A percentile compares a stretch with the other conserved stretches of the same genome.
Evolutionary conservation across 2,329 filamentous ascomycete species (phyloP).

Genomic region (Akanthomyces uredinophilus): DNA sequence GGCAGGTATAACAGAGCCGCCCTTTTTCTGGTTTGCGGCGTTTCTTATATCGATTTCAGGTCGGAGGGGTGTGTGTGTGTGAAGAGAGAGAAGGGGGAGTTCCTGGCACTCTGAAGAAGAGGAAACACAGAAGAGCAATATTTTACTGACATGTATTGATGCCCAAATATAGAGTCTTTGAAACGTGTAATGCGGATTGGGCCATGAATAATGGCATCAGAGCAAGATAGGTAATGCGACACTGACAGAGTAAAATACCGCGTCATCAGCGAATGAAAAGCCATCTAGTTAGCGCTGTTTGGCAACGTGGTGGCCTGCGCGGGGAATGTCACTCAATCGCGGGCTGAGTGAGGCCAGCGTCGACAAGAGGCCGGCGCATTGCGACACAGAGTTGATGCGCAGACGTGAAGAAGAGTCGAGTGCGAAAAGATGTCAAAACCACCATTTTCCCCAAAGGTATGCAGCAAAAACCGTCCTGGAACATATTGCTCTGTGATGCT

Average conservation of each 20-base stretch:
- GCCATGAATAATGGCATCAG: background rate
- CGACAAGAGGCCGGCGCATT: background rate
- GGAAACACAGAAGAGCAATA: background rate
- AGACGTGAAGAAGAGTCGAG: background rate
- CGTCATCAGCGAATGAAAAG: too few relatives aligned
- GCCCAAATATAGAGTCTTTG: background rate
- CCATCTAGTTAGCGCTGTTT: too few relatives aligned
- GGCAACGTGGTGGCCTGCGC: too few relatives aligned
- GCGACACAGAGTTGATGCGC: too few relatives aligned
- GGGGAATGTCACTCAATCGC: background rate
- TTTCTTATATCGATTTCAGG: background rate
- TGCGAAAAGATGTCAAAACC: too few relatives aligned
- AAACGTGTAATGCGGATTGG: background rate
- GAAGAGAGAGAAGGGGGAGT: too few relatives aligned
- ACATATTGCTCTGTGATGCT: background rate
- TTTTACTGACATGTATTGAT: background rate
- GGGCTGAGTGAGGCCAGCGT: background rate
- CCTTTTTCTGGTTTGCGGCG: background rate
- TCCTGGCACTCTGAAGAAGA: background rate
- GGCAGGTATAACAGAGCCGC: conserved; percentile 1
- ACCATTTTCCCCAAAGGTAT: too few relatives aligned
- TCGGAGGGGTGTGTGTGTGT: background rate
- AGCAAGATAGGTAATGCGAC: background rate
- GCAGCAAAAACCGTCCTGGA: background rate
- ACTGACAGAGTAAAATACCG: too few relatives aligned